Percentiles rank a stretch among this genome's conserved stretches.
These are phyloP conservation scores for Penicillium sp. DNA, from an alignment of 2,329 filamentous ascomycete genomes.

Conservation along the genomic window DNA sequence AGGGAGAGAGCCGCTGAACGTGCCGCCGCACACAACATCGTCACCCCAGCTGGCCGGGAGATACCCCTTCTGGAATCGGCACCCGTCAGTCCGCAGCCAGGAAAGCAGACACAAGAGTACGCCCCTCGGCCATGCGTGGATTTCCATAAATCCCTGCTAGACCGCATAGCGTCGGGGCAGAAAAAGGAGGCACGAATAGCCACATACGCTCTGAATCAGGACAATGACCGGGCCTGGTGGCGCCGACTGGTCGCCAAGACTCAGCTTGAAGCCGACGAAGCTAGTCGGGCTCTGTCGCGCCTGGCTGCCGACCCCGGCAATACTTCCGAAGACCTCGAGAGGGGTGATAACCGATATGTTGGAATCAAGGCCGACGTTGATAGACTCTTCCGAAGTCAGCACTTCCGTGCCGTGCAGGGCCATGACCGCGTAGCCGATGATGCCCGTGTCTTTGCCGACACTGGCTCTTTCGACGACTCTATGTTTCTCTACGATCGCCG, in stretches of 20 bases:
- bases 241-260: constrained; percentile 15
- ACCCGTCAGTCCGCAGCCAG: constrained; percentile 18
- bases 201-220: constrained; percentile 20
- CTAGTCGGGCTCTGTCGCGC: constrained; percentile 21
- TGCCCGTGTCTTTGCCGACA: constrained; percentile 47
- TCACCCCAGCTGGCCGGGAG: constrained; percentile 30
- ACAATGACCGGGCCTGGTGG: constrained; percentile 22
- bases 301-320: constrained; percentile 23
- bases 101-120: constrained; percentile 17
- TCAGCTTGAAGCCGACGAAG: constrained; percentile 27
- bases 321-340: constrained; percentile 17
- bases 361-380: constrained; percentile 7
- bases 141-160: constrained; percentile 32
- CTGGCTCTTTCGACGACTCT: constrained; percentile 44
- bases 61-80: constrained; percentile 20
- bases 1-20: constrained; percentile 28
- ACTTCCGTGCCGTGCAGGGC: constrained; percentile 36
- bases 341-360: constrained; percentile 20
- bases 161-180: background rate
- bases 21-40: constrained; percentile 25
- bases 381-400: background rate
- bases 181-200: background rate
- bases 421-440: constrained; percentile 47
- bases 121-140: constrained; percentile 35
- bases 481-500: constrained; percentile 65